Evolutionary conservation across 1,284 basidiomycete genomes (phyloP).

Genomic region (Stygiomarasmius scandens): DNA sequence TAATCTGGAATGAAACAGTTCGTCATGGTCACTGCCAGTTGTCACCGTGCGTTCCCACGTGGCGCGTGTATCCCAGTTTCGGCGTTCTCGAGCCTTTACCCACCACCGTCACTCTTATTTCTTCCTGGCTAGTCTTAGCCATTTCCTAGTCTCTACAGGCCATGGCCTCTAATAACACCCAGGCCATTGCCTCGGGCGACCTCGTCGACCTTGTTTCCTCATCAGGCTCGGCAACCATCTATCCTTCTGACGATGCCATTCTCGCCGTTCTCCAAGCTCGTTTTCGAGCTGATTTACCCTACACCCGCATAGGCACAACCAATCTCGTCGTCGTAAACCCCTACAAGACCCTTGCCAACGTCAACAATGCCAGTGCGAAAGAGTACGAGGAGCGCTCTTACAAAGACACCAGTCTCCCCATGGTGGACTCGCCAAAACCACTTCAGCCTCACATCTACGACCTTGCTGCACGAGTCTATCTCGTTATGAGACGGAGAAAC

Average conservation of each 20-base stretch:
- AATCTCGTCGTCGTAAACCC: slow-evolving; percentile 86
- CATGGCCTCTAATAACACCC: slow-evolving; percentile 45
- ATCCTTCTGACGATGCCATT: slow-evolving; percentile 82
- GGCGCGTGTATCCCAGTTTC: background rate
- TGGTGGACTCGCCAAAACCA: slow-evolving; percentile 60
- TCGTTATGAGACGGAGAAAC: slow-evolving; percentile 77
- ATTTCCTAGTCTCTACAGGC: slow-evolving; percentile 9
- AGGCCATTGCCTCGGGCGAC: slow-evolving; percentile 56
- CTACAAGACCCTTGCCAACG: slow-evolving; percentile 77
- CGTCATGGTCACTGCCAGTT: background rate
- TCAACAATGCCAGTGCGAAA: slow-evolving; percentile 79
- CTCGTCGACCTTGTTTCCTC: slow-evolving; percentile 73
- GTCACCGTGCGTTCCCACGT: slow-evolving; percentile 2
- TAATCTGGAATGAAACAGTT: no score
- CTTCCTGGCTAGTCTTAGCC: background rate
- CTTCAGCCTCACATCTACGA: slow-evolving; percentile 89
- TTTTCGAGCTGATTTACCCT: slow-evolving; percentile 84
- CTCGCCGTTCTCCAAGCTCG: slow-evolving; percentile 80
- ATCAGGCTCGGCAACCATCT: slow-evolving; percentile 69
- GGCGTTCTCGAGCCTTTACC: background rate
- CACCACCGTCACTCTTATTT: background rate
- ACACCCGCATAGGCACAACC: slow-evolving; percentile 74
- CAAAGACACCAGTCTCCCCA: slow-evolving; percentile 68
- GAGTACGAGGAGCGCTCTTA: slow-evolving; percentile 83
- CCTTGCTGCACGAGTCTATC: slow-evolving; percentile 80